These are phyloP conservation scores for Penicillium waksmanii DNA, from an alignment of 495 filamentous ascomycete species.

Conservation along the genomic window DNA sequence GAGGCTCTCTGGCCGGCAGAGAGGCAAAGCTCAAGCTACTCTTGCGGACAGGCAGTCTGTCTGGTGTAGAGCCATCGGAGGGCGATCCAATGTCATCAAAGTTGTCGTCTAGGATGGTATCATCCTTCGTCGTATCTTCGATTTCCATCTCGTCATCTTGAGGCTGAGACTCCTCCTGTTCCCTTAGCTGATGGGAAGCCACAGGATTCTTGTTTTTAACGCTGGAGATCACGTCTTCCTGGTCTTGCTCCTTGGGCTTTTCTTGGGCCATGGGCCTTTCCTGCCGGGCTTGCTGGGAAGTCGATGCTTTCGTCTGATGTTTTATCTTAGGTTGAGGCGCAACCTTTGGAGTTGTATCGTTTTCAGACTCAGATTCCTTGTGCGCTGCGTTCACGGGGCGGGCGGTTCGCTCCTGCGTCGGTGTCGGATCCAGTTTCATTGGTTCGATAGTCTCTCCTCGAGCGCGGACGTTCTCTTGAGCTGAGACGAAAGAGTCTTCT, in stretches of 20 bases:
- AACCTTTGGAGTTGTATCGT: constrained; percentile 22
- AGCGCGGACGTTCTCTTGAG: constrained; percentile 60
- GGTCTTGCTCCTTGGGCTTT: not conserved
- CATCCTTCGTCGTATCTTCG: constrained; percentile 46
- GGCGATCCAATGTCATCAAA: constrained; percentile 61
- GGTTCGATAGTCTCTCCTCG: constrained; percentile 46
- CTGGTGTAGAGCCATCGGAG: constrained; percentile 65
- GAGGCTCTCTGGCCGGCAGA: constrained; percentile 85
- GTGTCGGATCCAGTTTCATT: constrained; percentile 30
- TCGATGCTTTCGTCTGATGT: not conserved
- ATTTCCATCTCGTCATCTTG: constrained; percentile 28
- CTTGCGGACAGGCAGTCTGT: constrained; percentile 72
- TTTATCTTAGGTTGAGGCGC: constrained; percentile 9
- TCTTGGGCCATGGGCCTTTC: constrained; percentile 18
- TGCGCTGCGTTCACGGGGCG: constrained; percentile 14
- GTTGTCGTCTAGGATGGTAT: constrained; percentile 53
- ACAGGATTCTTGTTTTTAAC: constrained; percentile 28
- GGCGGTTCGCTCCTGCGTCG: constrained; percentile 19
- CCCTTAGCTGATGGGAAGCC: constrained; percentile 12
- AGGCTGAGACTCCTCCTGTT: constrained; percentile 21
- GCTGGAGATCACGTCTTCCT: constrained; percentile 7
- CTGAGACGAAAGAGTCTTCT: constrained; percentile 68
- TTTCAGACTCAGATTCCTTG: constrained; percentile 21
- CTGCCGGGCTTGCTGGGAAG: constrained; percentile 13
- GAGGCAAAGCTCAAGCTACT: constrained; percentile 94